phyloP scores from a whole-genome alignment of 768 basidiomycete genomes.

The Leucocoprinus birnbaumii region DNA sequence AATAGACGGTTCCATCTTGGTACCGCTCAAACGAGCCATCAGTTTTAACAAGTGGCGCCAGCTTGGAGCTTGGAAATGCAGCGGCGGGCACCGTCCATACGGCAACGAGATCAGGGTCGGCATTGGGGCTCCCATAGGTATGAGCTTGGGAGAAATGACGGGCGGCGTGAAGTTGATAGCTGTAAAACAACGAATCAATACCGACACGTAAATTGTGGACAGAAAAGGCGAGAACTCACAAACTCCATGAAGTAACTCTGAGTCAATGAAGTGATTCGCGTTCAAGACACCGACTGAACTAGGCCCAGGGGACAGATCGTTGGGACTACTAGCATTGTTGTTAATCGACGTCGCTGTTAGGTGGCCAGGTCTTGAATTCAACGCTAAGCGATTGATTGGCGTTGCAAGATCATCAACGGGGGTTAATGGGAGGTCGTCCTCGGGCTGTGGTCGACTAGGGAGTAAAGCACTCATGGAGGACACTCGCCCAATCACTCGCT shows the following conservation, averaged over 20 bases:
- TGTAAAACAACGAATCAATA: slow-evolving; percentile 23
- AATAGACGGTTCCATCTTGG: slow-evolving; percentile 67
- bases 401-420: not conserved
- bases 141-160: slow-evolving; percentile 41
- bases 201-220: not conserved
- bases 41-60: slow-evolving; percentile 76
- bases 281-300: slow-evolving; percentile 22
- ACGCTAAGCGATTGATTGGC: not conserved
- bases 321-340: not conserved
- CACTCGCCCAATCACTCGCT: slow-evolving; percentile 6
- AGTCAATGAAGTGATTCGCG: slow-evolving; percentile 53
- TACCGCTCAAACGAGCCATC: slow-evolving; percentile 70
- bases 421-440: not conserved
- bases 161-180: slow-evolving; percentile 70
- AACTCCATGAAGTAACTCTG: slow-evolving; percentile 54
- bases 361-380: not conserved
- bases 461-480: slow-evolving; percentile 11
- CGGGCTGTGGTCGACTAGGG: not conserved
- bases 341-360: not conserved
- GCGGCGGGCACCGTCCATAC: slow-evolving; percentile 60
- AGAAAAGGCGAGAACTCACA: slow-evolving; percentile 43
- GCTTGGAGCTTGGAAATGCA: slow-evolving; percentile 70
- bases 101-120: slow-evolving; percentile 76
- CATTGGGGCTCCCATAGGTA: slow-evolving; percentile 50
- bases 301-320: not conserved